Conservation (phyloP, 163 green algal genomes). For the Chlamydomonas reinhardtii region DNA sequence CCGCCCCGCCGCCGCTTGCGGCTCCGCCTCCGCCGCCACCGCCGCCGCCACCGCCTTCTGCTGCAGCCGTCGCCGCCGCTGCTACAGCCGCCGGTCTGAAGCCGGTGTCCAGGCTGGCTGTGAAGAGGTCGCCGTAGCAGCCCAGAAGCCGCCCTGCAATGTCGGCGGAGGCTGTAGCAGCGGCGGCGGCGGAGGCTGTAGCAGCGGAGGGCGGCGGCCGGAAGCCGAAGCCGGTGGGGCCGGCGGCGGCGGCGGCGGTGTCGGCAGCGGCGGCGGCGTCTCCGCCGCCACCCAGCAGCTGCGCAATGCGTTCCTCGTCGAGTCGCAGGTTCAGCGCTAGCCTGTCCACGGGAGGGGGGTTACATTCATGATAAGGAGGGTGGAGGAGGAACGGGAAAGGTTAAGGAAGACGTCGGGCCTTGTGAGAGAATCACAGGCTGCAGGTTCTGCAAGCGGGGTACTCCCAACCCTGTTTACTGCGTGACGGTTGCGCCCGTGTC, state of each 20-base stretch:
- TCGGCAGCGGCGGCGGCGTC: background rate
- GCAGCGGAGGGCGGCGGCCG: no score
- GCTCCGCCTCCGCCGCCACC: no score
- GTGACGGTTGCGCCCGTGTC: no score
- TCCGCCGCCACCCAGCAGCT: slow-evolving; percentile 45
- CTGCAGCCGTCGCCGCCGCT: no score
- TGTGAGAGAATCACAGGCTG: no score
- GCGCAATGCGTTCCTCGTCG: slow-evolving; percentile 54
- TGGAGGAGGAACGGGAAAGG: no score
- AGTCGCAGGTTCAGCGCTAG: slow-evolving; percentile 52
- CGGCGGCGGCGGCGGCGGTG: background rate
- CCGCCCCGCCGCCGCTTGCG: slow-evolving; percentile 32
- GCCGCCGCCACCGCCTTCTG: no score
- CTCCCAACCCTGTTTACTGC: no score
- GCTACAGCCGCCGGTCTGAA: background rate
- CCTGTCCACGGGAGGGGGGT: no score
- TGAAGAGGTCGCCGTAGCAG: slow-evolving; percentile 66
- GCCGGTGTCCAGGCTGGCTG: slow-evolving; percentile 41
- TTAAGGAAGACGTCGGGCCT: no score
- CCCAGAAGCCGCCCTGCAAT: slow-evolving; percentile 51
- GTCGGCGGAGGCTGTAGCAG: slow-evolving; percentile 16
- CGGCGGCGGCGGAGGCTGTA: background rate
- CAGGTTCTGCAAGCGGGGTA: no score
- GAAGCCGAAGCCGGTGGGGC: background rate
- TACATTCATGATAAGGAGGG: no score